A percentile compares a stretch with the other conserved stretches of the same genome.
These are phyloP conservation scores for Chloromonas sp. DNA, from an alignment of 163 green algal genomes.

Conservation along the genomic window DNA sequence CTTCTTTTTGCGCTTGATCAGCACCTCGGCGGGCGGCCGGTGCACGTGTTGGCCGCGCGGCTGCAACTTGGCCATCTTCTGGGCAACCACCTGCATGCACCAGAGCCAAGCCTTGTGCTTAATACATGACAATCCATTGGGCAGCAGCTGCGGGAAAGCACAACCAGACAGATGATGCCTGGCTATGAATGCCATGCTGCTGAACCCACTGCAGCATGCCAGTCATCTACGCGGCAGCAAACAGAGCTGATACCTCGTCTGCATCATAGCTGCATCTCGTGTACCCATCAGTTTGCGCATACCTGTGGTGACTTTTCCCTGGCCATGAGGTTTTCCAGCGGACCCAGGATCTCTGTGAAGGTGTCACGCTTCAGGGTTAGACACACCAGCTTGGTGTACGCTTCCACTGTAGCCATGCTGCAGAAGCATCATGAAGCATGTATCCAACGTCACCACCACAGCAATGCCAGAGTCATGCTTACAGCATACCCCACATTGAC, in stretches of 20 bases:
- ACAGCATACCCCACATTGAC: too few species aligned
- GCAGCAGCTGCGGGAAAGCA: background rate
- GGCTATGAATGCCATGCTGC: background rate
- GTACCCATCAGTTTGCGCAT: background rate
- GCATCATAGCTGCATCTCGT: too few species aligned
- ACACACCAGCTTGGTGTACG: conserved; percentile 65
- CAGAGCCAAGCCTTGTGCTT: too few species aligned
- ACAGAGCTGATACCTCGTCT: too few species aligned
- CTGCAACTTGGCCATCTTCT: conserved; percentile 50
- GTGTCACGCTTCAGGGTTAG: conserved; percentile 72
- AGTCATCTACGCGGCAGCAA: background rate
- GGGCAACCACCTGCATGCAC: conserved; percentile 36
- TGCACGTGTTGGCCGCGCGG: conserved; percentile 28
- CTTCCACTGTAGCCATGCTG: conserved; percentile 54
- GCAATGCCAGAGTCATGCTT: background rate
- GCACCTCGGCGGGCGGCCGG: conserved; percentile 62
- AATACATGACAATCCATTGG: background rate
- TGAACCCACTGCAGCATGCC: background rate
- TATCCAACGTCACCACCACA: background rate
- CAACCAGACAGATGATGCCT: background rate
- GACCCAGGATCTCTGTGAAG: conserved; percentile 85
- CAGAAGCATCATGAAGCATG: background rate
- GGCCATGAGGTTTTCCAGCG: conserved; percentile 80
- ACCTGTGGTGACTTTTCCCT: conserved; percentile 80
- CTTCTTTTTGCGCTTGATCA: conserved; percentile 70